These are phyloP conservation scores for Neurospora tetrasperma DNA, from an alignment of 495 filamentous ascomycete species.

Conservation along the genomic window DNA sequence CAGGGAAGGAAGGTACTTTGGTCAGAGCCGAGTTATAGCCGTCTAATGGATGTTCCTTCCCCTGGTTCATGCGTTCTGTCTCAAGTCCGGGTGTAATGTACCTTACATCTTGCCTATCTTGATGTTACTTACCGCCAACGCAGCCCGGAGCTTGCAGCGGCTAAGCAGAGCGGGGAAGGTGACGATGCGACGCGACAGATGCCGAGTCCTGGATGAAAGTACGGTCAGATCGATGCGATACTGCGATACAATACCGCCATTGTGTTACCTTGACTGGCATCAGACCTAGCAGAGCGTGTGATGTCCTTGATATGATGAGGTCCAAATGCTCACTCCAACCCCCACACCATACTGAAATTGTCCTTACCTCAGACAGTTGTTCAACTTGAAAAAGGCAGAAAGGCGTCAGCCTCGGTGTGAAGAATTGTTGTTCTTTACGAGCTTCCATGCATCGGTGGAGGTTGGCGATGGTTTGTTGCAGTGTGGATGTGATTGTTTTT, in stretches of 20 bases:
- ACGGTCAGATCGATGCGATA: neutral
- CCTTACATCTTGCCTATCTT: neutral
- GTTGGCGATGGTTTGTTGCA: neutral
- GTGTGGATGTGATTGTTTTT: neutral
- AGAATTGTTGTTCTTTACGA: neutral
- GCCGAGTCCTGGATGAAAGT: neutral
- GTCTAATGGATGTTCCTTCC: neutral
- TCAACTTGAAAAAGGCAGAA: neutral
- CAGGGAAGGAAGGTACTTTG: neutral
- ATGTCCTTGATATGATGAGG: neutral
- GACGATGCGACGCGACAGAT: neutral
- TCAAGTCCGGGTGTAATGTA: neutral
- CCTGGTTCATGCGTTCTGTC: neutral
- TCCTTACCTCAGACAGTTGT: neutral
- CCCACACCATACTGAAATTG: neutral
- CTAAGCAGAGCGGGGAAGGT: neutral
- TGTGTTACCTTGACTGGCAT: neutral
- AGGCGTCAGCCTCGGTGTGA: neutral
- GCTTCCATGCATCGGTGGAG: neutral
- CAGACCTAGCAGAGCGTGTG: neutral
- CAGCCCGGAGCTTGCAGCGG: neutral
- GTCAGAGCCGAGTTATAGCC: neutral
- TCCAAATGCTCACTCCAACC: neutral
- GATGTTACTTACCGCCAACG: neutral
- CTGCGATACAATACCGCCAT: neutral